phyloP scores from a whole-genome alignment of 768 basidiomycete genomes.

The Rhodotorula graminis region DNA sequence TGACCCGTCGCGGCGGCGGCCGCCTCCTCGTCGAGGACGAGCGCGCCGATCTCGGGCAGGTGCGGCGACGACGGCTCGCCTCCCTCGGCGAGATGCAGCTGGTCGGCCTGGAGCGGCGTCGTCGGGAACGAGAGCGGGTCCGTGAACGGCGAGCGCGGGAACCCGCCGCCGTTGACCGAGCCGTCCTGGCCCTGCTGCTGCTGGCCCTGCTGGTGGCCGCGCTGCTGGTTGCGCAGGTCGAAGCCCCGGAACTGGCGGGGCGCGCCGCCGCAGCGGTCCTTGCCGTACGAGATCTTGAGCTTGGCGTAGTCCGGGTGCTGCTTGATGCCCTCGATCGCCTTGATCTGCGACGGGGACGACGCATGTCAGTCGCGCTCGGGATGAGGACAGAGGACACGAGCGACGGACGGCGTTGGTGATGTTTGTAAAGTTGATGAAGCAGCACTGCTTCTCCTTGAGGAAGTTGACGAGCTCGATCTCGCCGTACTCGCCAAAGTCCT shows the following conservation, averaged over 20 bases:
- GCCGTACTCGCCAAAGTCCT: slow-evolving; percentile 91
- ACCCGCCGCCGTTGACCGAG: neutral
- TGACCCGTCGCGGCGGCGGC: slow-evolving; percentile 11
- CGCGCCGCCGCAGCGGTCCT: slow-evolving; percentile 36
- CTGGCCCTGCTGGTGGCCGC: neutral
- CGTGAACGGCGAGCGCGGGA: slow-evolving; percentile 26
- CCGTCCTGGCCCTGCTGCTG: too few relatives aligned
- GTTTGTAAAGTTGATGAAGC: slow-evolving; percentile 93
- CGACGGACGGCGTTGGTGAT: slow-evolving; percentile 65
- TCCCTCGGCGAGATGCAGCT: neutral
- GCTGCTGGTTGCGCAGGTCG: slow-evolving; percentile 33
- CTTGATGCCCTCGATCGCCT: slow-evolving; percentile 96
- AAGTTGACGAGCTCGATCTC: slow-evolving; percentile 72
- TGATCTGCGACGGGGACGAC: slow-evolving; percentile 58
- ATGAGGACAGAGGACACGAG: too few relatives aligned
- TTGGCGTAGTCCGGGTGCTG: slow-evolving; percentile 81
- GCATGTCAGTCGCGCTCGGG: too few relatives aligned
- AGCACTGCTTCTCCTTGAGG: slow-evolving; percentile 66
- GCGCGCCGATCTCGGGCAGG: slow-evolving; percentile 35
- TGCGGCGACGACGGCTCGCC: neutral
- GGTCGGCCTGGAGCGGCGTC: slow-evolving; percentile 13
- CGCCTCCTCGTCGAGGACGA: slow-evolving; percentile 35
- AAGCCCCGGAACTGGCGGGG: slow-evolving; percentile 36
- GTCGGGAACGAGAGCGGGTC: slow-evolving; percentile 18
- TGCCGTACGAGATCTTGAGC: slow-evolving; percentile 72